phyloP scores from a whole-genome alignment of 148 eudicot genomes.

The Persicaria tinctoria region DNA sequence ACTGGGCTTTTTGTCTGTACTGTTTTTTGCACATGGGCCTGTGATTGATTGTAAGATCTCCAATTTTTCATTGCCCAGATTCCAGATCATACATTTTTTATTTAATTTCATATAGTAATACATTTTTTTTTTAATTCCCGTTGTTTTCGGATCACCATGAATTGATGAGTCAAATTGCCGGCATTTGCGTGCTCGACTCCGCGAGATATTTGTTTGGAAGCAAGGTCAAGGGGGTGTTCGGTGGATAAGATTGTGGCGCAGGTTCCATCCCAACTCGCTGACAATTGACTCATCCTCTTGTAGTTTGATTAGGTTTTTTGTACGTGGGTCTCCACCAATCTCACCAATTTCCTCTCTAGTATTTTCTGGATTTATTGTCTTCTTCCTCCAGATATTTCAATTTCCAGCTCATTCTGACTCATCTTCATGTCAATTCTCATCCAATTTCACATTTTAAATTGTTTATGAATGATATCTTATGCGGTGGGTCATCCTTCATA shows the following conservation, averaged over 20 bases:
- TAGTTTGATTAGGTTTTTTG: not conserved
- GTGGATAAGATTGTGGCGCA: slow-evolving; percentile 40
- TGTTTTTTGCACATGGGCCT: not conserved
- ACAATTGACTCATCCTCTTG: not conserved
- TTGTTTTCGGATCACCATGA: slow-evolving; percentile 5
- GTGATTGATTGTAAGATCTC: not conserved
- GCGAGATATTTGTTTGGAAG: slow-evolving; percentile 23
- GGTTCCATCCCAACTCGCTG: slow-evolving; percentile 29
- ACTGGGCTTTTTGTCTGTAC: not conserved
- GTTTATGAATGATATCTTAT: not conserved
- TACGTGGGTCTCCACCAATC: slow-evolving; percentile 9
- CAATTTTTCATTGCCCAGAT: not conserved
- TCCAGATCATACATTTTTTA: not conserved
- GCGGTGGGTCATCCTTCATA: slow-evolving; percentile 1
- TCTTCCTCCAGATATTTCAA: slow-evolving; percentile 15
- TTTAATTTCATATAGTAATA: too few species aligned
- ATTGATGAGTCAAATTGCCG: slow-evolving; percentile 4
- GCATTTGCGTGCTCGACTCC: not conserved
- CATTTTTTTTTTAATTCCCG: not conserved
- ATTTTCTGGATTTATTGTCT: slow-evolving; percentile 24
- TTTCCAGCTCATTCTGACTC: slow-evolving; percentile 12
- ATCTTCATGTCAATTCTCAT: not conserved
- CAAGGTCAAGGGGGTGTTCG: not conserved
- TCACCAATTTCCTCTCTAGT: slow-evolving; percentile 15
- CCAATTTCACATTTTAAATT: not conserved